phyloP scores from a whole-genome alignment of 2,329 filamentous ascomycete genomes.

The Sporothrix inflata region DNA sequence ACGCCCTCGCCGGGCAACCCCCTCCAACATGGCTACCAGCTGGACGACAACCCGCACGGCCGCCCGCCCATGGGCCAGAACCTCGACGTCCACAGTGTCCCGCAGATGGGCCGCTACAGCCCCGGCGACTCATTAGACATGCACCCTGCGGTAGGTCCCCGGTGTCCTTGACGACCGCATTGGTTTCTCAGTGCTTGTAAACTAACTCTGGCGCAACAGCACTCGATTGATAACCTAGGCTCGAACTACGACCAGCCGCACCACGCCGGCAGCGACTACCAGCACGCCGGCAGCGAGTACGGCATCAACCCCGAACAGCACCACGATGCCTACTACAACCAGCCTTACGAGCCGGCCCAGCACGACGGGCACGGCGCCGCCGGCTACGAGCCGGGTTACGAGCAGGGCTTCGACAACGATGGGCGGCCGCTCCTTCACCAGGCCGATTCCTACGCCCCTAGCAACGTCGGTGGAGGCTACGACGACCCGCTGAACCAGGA shows the following conservation, averaged over 20 bases:
- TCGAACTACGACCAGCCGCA: slow-evolving; percentile 52
- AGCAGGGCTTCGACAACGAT: slow-evolving; percentile 69
- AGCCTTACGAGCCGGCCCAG: slow-evolving; percentile 70
- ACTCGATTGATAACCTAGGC: slow-evolving; percentile 57
- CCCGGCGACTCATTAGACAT: slow-evolving; percentile 77
- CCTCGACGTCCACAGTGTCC: slow-evolving; percentile 61
- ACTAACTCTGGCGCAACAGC: slow-evolving; percentile 42
- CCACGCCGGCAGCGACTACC: slow-evolving; percentile 60
- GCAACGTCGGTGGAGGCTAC: slow-evolving; percentile 42
- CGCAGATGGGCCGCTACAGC: slow-evolving; percentile 51
- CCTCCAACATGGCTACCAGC: slow-evolving; percentile 74
- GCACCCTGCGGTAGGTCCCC: slow-evolving; percentile 75
- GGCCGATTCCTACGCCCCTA: slow-evolving; percentile 53
- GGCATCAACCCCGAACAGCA: slow-evolving; percentile 80
- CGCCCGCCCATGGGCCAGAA: slow-evolving; percentile 51
- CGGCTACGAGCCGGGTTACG: slow-evolving; percentile 56
- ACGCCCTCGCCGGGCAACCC: slow-evolving; percentile 79
- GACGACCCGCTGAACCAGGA: slow-evolving; percentile 46
- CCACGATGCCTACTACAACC: slow-evolving; percentile 83
- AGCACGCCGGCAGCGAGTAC: slow-evolving; percentile 65
- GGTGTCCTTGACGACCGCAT: neutral
- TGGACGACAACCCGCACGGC: slow-evolving; percentile 76
- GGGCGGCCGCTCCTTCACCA: slow-evolving; percentile 74
- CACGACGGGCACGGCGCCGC: slow-evolving; percentile 59
- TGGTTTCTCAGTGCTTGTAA: neutral